Conservation (phyloP, 805 yeast species). For the Starmerella bombi region DNA sequence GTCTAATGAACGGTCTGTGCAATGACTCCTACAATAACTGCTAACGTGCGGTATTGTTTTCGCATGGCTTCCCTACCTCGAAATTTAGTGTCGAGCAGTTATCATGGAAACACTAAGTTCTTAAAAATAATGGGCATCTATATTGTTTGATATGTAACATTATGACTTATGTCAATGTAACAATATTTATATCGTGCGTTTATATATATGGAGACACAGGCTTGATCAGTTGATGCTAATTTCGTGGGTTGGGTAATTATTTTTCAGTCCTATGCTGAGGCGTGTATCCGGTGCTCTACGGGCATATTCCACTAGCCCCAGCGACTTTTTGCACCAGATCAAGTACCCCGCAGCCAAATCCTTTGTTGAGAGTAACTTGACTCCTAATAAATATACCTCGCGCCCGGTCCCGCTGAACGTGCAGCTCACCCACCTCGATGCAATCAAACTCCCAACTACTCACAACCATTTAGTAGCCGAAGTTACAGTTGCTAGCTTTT, state of each 20-base stretch:
- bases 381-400: conserved; percentile 8
- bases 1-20: too few relatives aligned
- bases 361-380: conserved; percentile 1
- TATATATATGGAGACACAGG: too few relatives aligned
- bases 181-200: too few relatives aligned
- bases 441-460: conserved; percentile 51
- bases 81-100: too few relatives aligned
- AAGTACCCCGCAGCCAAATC: conserved; percentile 2
- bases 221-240: background rate
- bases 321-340: background rate
- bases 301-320: background rate
- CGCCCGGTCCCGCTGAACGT: conserved; percentile 55
- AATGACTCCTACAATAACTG: too few relatives aligned
- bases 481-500: conserved; percentile 51
- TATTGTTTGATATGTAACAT: too few relatives aligned
- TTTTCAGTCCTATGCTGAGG: background rate
- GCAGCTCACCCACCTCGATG: conserved; percentile 68
- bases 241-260: background rate
- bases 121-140: too few relatives aligned
- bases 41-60: too few relatives aligned
- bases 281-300: background rate
- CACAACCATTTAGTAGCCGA: conserved; percentile 73
- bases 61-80: too few relatives aligned
- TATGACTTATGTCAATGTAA: too few relatives aligned
- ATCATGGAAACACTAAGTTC: too few relatives aligned